These are phyloP conservation scores for Pseudonitzschia multiseries DNA, from an alignment of 108 stramenopile species.

Conservation along the genomic window DNA sequence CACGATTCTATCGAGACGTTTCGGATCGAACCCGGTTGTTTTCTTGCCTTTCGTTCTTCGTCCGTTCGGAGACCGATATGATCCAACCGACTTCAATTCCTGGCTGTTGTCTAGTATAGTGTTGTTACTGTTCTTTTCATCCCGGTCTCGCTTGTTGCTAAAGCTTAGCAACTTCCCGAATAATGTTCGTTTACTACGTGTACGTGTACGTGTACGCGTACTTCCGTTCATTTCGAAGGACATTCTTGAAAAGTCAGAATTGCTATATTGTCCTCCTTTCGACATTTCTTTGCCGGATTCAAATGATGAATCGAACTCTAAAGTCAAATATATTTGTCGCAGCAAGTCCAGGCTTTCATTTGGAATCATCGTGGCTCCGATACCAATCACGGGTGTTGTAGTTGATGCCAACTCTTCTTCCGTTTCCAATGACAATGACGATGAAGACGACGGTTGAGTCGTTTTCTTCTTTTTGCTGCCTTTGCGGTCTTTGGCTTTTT, in stretches of 20 bases:
- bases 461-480: background rate
- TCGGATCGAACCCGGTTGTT: background rate
- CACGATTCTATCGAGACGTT: conserved; percentile 7
- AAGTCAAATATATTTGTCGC: background rate
- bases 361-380: background rate
- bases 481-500: background rate
- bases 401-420: background rate
- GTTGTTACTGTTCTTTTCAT: background rate
- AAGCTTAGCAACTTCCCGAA: background rate
- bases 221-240: background rate
- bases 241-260: no score
- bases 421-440: background rate
- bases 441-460: background rate
- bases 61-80: background rate
- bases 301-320: background rate
- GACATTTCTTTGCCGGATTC: background rate
- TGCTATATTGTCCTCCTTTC: no score
- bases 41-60: background rate
- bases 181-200: background rate
- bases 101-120: background rate
- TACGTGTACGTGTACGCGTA: background rate
- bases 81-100: background rate
- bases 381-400: background rate
- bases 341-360: conserved; percentile 5
- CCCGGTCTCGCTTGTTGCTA: conserved; percentile 1